These are phyloP conservation scores for Diacronema lutheri DNA, from an alignment of 78 protist genomes.

Conservation along the genomic window DNA sequence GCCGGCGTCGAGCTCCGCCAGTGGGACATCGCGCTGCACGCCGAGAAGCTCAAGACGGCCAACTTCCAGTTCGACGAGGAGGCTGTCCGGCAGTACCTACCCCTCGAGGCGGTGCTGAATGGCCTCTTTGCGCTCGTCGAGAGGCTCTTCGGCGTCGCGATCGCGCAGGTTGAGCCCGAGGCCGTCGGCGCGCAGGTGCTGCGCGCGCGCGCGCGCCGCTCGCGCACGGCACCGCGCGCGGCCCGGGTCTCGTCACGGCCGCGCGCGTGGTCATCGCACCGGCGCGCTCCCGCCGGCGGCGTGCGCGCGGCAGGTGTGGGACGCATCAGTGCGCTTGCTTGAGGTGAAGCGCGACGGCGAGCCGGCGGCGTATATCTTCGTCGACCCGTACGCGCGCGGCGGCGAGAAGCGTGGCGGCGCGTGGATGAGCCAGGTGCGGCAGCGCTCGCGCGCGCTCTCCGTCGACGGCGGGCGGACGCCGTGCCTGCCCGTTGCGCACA, in stretches of 20 bases:
- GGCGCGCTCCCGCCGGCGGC: too few relatives aligned
- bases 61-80: slow-evolving; percentile 10
- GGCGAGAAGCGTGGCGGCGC: slow-evolving; percentile 47
- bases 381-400: slow-evolving; percentile 17
- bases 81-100: slow-evolving; percentile 32
- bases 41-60: too few relatives aligned
- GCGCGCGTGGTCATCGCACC: too few relatives aligned
- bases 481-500: too few relatives aligned
- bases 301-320: too few relatives aligned
- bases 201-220: too few relatives aligned
- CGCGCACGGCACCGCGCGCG: too few relatives aligned
- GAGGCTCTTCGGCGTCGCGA: neutral
- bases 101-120: slow-evolving; percentile 26
- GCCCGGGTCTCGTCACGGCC: too few relatives aligned
- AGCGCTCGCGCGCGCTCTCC: neutral
- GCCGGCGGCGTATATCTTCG: neutral
- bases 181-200: too few relatives aligned
- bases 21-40: slow-evolving; percentile 20
- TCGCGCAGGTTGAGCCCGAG: neutral
- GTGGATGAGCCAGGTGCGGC: slow-evolving; percentile 38
- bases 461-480: neutral
- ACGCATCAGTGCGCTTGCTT: slow-evolving; percentile 9
- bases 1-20: neutral
- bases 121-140: slow-evolving; percentile 39
- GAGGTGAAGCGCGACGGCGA: neutral